A percentile compares a stretch with the other conserved stretches of the same genome.
Evolutionary conservation across 164 flowering plant genomes (phyloP).

Genomic region (Umbellularia californica): DNA sequence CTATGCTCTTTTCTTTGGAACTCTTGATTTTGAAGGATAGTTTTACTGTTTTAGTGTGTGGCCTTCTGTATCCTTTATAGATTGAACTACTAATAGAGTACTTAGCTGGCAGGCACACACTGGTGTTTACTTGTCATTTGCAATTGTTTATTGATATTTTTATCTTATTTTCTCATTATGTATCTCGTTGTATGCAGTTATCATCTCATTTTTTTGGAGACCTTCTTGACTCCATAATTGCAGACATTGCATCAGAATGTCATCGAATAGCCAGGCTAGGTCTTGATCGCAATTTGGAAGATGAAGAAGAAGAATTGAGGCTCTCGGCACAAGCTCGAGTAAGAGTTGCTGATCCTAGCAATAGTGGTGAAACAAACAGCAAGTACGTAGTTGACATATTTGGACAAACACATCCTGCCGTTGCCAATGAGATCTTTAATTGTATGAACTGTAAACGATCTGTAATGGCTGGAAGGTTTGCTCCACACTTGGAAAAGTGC

Average conservation of each 20-base stretch:
- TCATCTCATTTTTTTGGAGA: conserved; percentile 59
- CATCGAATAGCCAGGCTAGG: conserved; percentile 90
- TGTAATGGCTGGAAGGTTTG: conserved; percentile 86
- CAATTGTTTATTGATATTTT: not conserved
- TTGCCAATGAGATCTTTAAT: conserved; percentile 79
- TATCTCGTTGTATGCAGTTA: conserved; percentile 45
- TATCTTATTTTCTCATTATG: not conserved
- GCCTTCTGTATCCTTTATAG: not conserved
- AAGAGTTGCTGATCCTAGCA: conserved; percentile 75
- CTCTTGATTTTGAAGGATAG: not conserved
- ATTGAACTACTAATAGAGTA: not conserved
- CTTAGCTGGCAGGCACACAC: not conserved
- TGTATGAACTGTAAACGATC: conserved; percentile 97
- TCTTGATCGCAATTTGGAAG: conserved; percentile 68
- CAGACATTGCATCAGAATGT: conserved; percentile 95
- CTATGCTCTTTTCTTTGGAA: not conserved
- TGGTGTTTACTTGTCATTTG: not conserved
- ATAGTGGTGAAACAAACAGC: conserved; percentile 60
- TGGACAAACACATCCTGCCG: conserved; percentile 92
- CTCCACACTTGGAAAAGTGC: conserved; percentile 96
- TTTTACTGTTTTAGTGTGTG: not conserved
- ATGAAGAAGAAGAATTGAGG: conserved; percentile 84
- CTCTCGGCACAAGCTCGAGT: conserved; percentile 80
- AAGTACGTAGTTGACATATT: conserved; percentile 89
- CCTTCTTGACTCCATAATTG: conserved; percentile 75